Conservation (phyloP, 2,329 filamentous ascomycete genomes). For the Cladophialophora chaetospira region DNA sequence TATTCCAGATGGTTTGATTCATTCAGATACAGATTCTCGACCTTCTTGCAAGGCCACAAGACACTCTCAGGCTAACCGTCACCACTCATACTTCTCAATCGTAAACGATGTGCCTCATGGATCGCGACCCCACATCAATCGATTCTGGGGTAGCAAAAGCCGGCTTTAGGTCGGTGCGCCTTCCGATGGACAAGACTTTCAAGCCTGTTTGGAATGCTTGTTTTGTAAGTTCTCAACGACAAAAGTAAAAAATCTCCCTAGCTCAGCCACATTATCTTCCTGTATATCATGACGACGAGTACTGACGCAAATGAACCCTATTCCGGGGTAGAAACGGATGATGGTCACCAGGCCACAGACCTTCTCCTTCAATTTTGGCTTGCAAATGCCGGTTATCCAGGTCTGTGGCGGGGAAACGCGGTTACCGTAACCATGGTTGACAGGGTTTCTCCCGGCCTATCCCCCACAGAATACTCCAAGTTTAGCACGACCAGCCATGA, state of each 20-base stretch:
- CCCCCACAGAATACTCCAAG: neutral
- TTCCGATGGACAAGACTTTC: constrained; percentile 2
- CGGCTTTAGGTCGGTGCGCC: neutral
- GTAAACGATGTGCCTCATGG: neutral
- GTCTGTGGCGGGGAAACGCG: neutral
- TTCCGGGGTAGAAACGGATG: neutral
- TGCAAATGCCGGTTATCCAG: neutral
- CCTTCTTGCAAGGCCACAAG: neutral
- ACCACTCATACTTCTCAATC: neutral
- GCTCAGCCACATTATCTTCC: neutral
- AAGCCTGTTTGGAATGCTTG: constrained; percentile 5
- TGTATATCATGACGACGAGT: neutral
- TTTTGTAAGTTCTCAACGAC: no score
- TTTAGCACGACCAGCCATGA: neutral
- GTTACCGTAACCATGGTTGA: neutral
- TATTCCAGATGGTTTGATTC: neutral
- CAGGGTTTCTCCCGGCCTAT: neutral
- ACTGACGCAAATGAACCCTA: neutral
- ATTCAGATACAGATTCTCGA: neutral
- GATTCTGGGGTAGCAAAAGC: no score
- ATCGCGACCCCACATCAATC: no score
- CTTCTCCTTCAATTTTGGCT: neutral
- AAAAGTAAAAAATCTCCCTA: no score
- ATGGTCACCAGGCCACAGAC: neutral
- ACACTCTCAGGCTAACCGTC: neutral